Evolutionary conservation across 1,139 yeast species (phyloP), one percentile per base, ranked within the genome.

Genomic region (Spathaspora sp.): DNA sequence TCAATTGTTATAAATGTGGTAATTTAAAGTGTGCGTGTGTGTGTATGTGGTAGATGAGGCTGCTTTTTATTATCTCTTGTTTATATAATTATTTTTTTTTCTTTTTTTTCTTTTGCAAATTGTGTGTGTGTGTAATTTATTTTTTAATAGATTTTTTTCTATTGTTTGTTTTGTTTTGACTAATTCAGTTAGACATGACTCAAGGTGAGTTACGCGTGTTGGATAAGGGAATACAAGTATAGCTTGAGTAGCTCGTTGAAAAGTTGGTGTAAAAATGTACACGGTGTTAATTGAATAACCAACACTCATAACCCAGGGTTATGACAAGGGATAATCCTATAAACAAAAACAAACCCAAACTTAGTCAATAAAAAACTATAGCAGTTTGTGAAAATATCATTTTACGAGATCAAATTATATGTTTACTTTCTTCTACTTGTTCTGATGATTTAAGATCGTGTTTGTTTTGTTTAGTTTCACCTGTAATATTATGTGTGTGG

Each of bases 1-100:
- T 31, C 16, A 15, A 31, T 31, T 31, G 36, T 31, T 31, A 18
- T 31, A 31, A 31, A 31, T 31, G 36, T 31, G 36, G 36, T 31
- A 31, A 31, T 15, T 31, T 31, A 31, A 31, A 31, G 17, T 6
- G 36, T 31, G 36, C 36, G 36, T 31, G 36, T 31, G 36, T 13
- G 36, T 20, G 23, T 20, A 7, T 7, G 36, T 31, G 36, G 36
- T 31, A 15, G 31, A 27, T 27, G 31, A n/a, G 31, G 31, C 31
- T 31, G 15, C 9, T n/a, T 15, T n/a, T 31, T 13, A 8, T n/a
- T 31, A 31, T 15, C 18, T 31, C 15, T 18, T 13, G 17, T 24
- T 37, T 37, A 37, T n/a, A 13, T 2, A 13, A n/a, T 37, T 13
- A 11, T 31, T 31, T 31, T 31, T 31, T n/a, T n/a, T n/a, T n/a